Percentiles rank a stretch among this genome's conserved stretches.
phyloP scores from a whole-genome alignment of 257 asterid species.

The Ballota nigra region DNA sequence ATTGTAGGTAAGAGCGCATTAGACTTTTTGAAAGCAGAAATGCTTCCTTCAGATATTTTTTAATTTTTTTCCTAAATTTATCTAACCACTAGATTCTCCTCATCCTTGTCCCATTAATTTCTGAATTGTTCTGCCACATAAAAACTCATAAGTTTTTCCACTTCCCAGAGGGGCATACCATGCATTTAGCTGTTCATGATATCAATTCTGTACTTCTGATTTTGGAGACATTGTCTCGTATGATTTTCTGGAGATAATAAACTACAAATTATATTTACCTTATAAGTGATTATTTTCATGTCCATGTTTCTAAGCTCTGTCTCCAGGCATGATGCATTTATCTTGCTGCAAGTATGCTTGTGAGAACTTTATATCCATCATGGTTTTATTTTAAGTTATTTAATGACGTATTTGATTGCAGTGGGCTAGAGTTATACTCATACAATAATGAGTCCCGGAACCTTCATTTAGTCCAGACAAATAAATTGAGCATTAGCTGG shows the following conservation, averaged over 20 bases:
- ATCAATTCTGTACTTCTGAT: background rate
- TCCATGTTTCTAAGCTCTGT: background rate
- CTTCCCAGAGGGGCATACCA: too few species aligned
- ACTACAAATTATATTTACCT: background rate
- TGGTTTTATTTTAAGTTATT: too few species aligned
- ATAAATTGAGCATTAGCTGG: too few species aligned
- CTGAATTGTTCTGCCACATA: too few species aligned
- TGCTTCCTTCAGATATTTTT: background rate
- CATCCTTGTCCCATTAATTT: too few species aligned
- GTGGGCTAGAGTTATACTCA: too few species aligned
- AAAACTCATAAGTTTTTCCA: too few species aligned
- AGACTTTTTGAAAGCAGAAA: background rate
- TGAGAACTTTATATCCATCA: slow-evolving; percentile 6
- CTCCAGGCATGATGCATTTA: background rate
- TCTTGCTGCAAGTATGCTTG: slow-evolving; percentile 20
- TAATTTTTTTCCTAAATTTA: background rate
- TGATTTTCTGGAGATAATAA: background rate
- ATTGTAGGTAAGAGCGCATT: too few species aligned
- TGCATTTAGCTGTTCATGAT: background rate
- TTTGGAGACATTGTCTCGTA: background rate
- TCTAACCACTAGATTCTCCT: too few species aligned
- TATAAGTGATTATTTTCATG: background rate
- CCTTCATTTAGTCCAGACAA: too few species aligned
- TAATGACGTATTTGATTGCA: too few species aligned
- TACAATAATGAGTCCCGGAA: too few species aligned